Evolutionary conservation across 345 rosid genomes (phyloP).

Genomic region (Dipteronia dyeriana): DNA sequence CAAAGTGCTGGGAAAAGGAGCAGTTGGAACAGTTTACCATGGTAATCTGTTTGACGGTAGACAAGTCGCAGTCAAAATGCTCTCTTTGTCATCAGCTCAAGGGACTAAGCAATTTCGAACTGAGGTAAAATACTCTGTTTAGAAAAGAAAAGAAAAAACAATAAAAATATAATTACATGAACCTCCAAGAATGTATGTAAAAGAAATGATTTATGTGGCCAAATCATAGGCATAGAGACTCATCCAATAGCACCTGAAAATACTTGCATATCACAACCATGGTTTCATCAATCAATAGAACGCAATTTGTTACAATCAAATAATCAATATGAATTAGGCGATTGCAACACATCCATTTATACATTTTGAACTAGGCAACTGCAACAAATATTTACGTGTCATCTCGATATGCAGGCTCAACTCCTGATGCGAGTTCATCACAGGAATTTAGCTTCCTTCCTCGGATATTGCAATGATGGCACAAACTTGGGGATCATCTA

Average conservation of each 20-base stretch:
- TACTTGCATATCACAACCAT: too few relatives aligned
- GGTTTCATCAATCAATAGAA: neutral
- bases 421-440: conserved; percentile 46
- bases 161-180: neutral
- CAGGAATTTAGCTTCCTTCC: conserved; percentile 39
- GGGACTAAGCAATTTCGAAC: conserved; percentile 33
- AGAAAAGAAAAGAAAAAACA: neutral
- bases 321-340: too few relatives aligned
- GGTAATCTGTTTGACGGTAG: conserved; percentile 28
- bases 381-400: neutral
- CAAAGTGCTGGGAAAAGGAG: conserved; percentile 37
- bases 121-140: conserved; percentile 21
- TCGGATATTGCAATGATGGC: conserved; percentile 44
- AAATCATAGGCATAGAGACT: too few relatives aligned
- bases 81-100: conserved; percentile 28
- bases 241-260: too few relatives aligned
- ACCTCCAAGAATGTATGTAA: neutral
- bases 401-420: conserved; percentile 32
- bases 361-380: too few relatives aligned
- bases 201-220: neutral
- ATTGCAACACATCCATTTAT: too few relatives aligned
- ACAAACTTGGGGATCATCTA: conserved; percentile 33
- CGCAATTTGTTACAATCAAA: too few relatives aligned
- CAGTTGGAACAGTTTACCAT: conserved; percentile 38
- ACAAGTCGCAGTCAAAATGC: conserved; percentile 38